Percentiles rank a stretch among this genome's conserved stretches.
Evolutionary conservation across 257 asterid species (phyloP).

Genomic region (Penstemon eatonii): DNA sequence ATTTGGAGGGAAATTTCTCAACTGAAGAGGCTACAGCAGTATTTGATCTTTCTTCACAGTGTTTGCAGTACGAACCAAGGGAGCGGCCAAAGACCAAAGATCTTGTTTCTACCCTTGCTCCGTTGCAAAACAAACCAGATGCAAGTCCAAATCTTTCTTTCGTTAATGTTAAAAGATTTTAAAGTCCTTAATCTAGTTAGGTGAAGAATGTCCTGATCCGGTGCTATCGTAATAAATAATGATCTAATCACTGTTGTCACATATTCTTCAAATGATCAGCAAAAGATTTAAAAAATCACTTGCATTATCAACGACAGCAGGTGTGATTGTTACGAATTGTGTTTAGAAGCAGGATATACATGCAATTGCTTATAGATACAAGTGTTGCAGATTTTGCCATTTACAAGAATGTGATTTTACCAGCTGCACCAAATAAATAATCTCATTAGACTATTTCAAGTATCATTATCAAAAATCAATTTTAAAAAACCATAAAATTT

Average conservation of each 20-base stretch:
- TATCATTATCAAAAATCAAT: not conserved
- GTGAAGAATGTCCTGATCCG: too few species aligned
- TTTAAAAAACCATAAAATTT: not conserved
- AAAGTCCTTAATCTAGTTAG: too few species aligned
- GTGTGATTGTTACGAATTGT: not conserved
- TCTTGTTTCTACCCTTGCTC: conserved; percentile 75
- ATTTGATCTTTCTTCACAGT: conserved; percentile 91
- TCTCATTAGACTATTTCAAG: not conserved
- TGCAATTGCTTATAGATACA: too few species aligned
- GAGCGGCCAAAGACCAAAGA: conserved; percentile 92
- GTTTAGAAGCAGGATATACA: too few species aligned
- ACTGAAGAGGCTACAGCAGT: conserved; percentile 92
- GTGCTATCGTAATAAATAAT: not conserved
- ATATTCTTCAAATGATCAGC: too few species aligned
- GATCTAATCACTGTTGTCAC: not conserved
- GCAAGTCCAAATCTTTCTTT: conserved; percentile 45
- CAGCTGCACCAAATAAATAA: too few species aligned
- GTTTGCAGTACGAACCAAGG: conserved; percentile 95
- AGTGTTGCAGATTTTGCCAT: too few species aligned
- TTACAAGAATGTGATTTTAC: too few species aligned
- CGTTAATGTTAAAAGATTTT: conserved; percentile 1
- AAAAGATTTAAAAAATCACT: not conserved
- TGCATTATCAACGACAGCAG: not conserved
- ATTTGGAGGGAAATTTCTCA: conserved; percentile 90
- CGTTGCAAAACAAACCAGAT: conserved; percentile 76